Conservation (phyloP, 192 early-diverging fungal genomes). For the Coemansia sp. region DNA sequence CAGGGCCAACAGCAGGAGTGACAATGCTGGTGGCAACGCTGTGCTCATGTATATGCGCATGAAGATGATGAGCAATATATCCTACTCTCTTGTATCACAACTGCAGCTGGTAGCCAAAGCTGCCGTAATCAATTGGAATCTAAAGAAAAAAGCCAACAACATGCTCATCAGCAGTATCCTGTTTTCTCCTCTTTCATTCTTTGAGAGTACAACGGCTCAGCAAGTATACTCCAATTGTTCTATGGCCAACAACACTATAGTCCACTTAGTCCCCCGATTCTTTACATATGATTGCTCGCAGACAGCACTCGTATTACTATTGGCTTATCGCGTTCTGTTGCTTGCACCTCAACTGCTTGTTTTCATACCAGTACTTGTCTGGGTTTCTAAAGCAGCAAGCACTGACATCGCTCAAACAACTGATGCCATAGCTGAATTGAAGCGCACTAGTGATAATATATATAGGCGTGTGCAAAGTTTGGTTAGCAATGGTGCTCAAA, state of each 20-base stretch:
- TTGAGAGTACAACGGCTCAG: not conserved
- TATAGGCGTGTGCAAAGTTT: not conserved
- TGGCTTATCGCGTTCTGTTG: not conserved
- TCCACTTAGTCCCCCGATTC: not conserved
- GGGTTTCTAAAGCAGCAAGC: not conserved
- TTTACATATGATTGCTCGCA: constrained; percentile 10
- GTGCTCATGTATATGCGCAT: not conserved
- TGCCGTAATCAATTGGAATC: not conserved
- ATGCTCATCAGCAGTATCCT: not conserved
- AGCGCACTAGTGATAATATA: not conserved
- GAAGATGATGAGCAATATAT: not conserved
- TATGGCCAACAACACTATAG: not conserved
- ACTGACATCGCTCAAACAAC: not conserved
- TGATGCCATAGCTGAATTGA: constrained; percentile 1
- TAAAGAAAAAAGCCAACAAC: not conserved
- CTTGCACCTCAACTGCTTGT: not conserved
- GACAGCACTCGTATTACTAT: not conserved
- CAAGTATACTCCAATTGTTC: not conserved
- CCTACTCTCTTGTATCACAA: not conserved
- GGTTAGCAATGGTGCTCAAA: constrained; percentile 25
- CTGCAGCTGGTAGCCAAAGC: not conserved
- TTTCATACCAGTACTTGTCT: not conserved
- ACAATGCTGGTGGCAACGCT: not conserved
- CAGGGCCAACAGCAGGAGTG: not conserved
- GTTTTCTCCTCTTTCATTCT: not conserved